Evolutionary conservation across 371 early-diverging fungal species (phyloP).

Genomic region (Basidiobolus heterosporus): DNA sequence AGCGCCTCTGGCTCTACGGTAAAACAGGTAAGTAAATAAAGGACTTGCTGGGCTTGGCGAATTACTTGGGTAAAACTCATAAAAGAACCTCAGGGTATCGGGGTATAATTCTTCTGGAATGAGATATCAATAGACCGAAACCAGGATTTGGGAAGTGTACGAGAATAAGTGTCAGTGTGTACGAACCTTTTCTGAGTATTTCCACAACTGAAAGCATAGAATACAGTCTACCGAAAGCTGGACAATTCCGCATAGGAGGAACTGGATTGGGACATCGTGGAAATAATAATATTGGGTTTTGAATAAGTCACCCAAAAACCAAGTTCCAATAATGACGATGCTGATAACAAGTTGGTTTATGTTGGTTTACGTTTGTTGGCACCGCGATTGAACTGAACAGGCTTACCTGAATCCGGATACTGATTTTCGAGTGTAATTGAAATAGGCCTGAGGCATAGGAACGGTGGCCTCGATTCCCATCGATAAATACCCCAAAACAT

Average conservation of each 20-base stretch:
- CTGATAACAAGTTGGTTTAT: slow-evolving; percentile 2
- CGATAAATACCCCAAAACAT: slow-evolving; percentile 15
- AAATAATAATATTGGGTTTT: slow-evolving; percentile 40
- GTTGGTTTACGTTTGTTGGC: no score
- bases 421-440: slow-evolving; percentile 26
- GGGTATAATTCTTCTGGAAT: no score
- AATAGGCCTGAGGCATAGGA: slow-evolving; percentile 39
- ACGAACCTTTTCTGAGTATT: no score
- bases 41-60: no score
- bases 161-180: no score
- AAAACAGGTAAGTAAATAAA: no score
- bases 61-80: no score
- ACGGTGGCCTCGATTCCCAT: slow-evolving; percentile 39
- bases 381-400: no score
- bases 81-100: no score
- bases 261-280: slow-evolving; percentile 37
- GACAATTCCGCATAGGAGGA: slow-evolving; percentile 37
- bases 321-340: slow-evolving; percentile 15
- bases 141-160: no score
- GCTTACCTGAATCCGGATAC: slow-evolving; percentile 30
- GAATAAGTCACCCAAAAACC: slow-evolving; percentile 44
- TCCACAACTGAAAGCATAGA: slow-evolving; percentile 7
- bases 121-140: no score
- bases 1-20: no score
- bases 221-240: slow-evolving; percentile 37